Conservation (phyloP, 2,329 filamentous ascomycete species). For the Fusarium sp. region DNA sequence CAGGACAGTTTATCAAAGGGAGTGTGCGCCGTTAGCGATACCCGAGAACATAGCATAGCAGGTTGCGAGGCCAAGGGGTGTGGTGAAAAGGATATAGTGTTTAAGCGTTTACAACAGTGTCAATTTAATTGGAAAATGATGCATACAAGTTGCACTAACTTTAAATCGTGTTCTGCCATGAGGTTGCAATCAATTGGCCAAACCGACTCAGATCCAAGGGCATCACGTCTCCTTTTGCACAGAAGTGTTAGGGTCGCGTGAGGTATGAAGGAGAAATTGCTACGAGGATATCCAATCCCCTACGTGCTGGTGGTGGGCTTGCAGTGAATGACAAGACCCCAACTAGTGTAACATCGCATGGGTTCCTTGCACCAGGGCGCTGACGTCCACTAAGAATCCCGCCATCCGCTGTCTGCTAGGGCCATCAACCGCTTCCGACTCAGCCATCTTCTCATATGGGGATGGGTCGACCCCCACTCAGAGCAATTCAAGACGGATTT, state of each 20-base stretch:
- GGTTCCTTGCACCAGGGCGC: constrained; percentile 8
- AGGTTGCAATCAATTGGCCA: background rate
- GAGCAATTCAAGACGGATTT: constrained; percentile 26
- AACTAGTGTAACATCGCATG: constrained; percentile 10
- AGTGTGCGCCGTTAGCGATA: constrained; percentile 40
- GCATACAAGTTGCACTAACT: background rate
- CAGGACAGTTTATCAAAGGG: constrained; percentile 21
- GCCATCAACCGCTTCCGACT: constrained; percentile 29
- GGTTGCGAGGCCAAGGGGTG: constrained; percentile 12
- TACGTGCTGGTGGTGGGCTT: background rate
- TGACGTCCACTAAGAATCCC: constrained; percentile 22
- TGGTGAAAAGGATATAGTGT: constrained; percentile 26
- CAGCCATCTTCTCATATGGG: constrained; percentile 31
- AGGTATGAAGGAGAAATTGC: constrained; percentile 39
- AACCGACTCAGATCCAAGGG: background rate
- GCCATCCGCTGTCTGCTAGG: constrained; percentile 32
- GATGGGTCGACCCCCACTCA: constrained; percentile 36
- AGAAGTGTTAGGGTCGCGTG: constrained; percentile 28
- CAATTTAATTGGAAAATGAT: constrained; percentile 18
- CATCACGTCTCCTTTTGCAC: background rate
- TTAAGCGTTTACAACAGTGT: constrained; percentile 22
- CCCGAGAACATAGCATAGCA: constrained; percentile 33
- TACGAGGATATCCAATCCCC: constrained; percentile 1
- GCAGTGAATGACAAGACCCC: constrained; percentile 8
- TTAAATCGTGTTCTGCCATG: background rate